phyloP scores from a whole-genome alignment of 441 rosid genomes.

The Eugenia klotzschiana region DNA sequence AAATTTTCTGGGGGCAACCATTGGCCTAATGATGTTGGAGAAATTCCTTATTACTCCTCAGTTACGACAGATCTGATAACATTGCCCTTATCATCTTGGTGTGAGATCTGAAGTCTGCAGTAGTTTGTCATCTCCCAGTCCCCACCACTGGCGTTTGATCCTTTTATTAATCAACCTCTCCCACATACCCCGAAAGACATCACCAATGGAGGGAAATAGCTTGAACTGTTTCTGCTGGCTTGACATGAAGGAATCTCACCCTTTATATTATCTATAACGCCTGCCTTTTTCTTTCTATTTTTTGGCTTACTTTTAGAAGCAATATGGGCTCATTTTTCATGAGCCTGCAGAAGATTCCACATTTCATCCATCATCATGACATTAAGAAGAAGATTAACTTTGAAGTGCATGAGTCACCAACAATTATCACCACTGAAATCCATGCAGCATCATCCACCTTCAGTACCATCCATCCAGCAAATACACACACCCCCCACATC shows the following conservation, averaged over 20 bases:
- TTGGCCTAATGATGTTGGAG: not conserved
- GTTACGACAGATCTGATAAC: not conserved
- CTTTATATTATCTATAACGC: not conserved
- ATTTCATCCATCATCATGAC: not conserved
- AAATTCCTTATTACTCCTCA: not conserved
- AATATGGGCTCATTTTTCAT: not conserved
- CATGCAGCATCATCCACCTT: constrained; percentile 14
- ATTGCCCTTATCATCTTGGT: not conserved
- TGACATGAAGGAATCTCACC: not conserved
- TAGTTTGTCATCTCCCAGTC: not conserved
- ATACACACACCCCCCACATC: constrained; percentile 1
- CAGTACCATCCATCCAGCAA: not conserved
- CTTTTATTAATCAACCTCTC: not conserved
- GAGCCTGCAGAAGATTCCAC: not conserved
- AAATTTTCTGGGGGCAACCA: not conserved
- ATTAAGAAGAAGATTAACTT: not conserved
- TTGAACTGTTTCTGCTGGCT: not conserved
- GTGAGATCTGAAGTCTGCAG: not conserved
- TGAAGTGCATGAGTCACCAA: constrained; percentile 11
- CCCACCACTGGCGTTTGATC: not conserved
- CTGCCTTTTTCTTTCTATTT: not conserved
- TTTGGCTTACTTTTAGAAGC: not conserved
- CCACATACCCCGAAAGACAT: not conserved
- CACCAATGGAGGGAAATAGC: not conserved
- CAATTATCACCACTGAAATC: constrained; percentile 1